These are phyloP conservation scores for Fusarium secorum DNA, from an alignment of 2,329 filamentous ascomycete species.

Conservation along the genomic window DNA sequence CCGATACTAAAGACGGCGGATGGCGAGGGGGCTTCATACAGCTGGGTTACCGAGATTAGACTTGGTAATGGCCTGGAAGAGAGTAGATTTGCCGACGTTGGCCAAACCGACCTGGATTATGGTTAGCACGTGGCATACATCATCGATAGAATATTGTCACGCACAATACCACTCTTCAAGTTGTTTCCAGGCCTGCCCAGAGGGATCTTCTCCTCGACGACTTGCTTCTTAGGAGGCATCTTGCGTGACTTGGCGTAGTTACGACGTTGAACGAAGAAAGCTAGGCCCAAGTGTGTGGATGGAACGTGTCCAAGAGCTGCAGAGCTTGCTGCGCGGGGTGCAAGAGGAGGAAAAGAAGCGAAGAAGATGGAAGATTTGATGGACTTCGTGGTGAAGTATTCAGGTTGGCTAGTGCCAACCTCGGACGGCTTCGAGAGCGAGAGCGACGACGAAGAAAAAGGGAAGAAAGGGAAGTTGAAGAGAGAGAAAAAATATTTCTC, in stretches of 20 bases:
- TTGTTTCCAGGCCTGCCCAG: conserved; percentile 97
- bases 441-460: conserved; percentile 35
- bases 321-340: conserved; percentile 72
- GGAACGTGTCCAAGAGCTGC: conserved; percentile 62
- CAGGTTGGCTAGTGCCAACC: conserved; percentile 54
- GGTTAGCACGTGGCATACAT: conserved; percentile 36
- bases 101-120: conserved; percentile 85
- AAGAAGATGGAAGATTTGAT: conserved; percentile 52
- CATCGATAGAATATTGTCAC: conserved; percentile 39
- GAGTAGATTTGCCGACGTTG: conserved; percentile 98
- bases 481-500: conserved; percentile 31
- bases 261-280: conserved; percentile 58
- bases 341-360: conserved; percentile 59
- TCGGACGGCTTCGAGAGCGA: conserved; percentile 42
- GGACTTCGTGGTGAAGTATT: conserved; percentile 54
- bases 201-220: conserved; percentile 93
- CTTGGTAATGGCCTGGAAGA: conserved; percentile 99
- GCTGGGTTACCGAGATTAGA: conserved; percentile 96
- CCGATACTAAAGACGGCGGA: conserved; percentile 47
- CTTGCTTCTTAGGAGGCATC: conserved; percentile 96
- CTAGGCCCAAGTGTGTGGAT: conserved; percentile 60
- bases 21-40: conserved; percentile 62
- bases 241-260: conserved; percentile 68
- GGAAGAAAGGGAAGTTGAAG: conserved; percentile 13
- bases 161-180: conserved; percentile 98